Base-by-base conservation (phyloP, 306 rosid genomes). In the cucumber (Cucumis sativus) region DNA sequence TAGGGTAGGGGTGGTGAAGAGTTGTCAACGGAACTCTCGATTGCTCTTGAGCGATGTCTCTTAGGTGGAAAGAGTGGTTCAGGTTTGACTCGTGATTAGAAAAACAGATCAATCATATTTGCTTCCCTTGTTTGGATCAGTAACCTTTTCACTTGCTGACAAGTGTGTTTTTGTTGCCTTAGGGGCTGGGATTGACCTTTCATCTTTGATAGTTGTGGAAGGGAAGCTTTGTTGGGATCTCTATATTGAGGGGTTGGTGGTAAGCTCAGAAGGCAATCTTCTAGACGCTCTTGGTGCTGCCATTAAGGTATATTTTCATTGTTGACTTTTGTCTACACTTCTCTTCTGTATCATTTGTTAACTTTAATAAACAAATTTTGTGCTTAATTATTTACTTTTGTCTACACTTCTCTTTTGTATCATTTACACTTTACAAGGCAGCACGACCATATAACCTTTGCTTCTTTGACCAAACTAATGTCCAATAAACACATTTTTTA, bases 161-260 rank as follows among this genome's bases (percentile, higher is more conserved):
- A n/a, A 54, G 66, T 79, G 61, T 61, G 47, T 49, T 40, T 47
- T 43, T 11, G 55, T 58, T 49, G 43, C 74, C 61, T 78, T 83
- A 90, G 98, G 96, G 77, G 96, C 97, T 71, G 98, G 90, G 83
- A 87, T 94, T 82, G 89, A 90, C 77, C 91, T 89, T 75, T 86
- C 93, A 35, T 88, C 97, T 10, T 86, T 94, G 55, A 66, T 83
- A 45, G 87, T 91, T 20, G 87, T 86, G 57, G 94, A 88, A 59
- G 94, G 98, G 62, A 94, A 94, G 86, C 79, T 90, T 55, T 94
- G 98, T 87, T 91, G 98, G 98, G 93, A 90, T 81, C 94, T 94
- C 76, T 94, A 94, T 80, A 83, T 91, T 57, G 98, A 91, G 25
- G 93, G 97, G 76, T 94, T 94, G 76, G 94, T 94, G 64, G 83